Evolutionary conservation across 495 filamentous ascomycete genomes (phyloP).

Genomic region (Terfezia claveryi): DNA sequence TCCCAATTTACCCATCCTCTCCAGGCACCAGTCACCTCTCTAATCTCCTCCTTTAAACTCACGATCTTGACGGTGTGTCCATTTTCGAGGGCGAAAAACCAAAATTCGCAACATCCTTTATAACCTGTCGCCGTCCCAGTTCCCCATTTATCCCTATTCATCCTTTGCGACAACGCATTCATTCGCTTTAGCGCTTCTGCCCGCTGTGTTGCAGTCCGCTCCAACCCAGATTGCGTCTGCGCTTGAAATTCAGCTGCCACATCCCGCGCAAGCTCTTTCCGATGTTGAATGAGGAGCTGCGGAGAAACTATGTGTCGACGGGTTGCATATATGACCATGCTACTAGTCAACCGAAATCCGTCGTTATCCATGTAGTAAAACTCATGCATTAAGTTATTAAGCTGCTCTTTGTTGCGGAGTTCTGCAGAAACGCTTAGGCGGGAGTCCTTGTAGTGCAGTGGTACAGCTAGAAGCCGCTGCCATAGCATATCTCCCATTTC

Average conservation of each 20-base stretch:
- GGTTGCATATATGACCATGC: slow-evolving; percentile 13
- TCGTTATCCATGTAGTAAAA: slow-evolving; percentile 17
- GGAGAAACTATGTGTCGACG: slow-evolving; percentile 9
- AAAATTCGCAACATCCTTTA: not conserved
- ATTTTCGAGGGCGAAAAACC: not conserved
- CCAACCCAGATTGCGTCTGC: not conserved
- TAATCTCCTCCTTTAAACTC: not conserved
- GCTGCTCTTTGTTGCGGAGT: not conserved
- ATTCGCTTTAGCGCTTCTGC: no score
- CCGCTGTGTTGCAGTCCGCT: not conserved
- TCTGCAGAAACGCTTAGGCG: not conserved
- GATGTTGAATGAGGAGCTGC: not conserved
- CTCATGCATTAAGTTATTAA: not conserved
- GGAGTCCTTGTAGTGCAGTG: not conserved
- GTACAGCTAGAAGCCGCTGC: not conserved
- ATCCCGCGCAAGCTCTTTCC: not conserved
- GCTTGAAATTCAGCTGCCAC: not conserved
- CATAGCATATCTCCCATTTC: not conserved
- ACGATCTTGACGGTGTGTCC: not conserved
- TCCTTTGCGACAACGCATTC: slow-evolving; percentile 17
- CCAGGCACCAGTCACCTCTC: not conserved
- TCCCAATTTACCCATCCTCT: not conserved
- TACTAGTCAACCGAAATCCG: slow-evolving; percentile 10
- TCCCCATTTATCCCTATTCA: not conserved
- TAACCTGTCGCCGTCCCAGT: not conserved